These are phyloP conservation scores for Fusarium newnesense DNA, from an alignment of 2,329 filamentous ascomycete genomes.

Conservation along the genomic window DNA sequence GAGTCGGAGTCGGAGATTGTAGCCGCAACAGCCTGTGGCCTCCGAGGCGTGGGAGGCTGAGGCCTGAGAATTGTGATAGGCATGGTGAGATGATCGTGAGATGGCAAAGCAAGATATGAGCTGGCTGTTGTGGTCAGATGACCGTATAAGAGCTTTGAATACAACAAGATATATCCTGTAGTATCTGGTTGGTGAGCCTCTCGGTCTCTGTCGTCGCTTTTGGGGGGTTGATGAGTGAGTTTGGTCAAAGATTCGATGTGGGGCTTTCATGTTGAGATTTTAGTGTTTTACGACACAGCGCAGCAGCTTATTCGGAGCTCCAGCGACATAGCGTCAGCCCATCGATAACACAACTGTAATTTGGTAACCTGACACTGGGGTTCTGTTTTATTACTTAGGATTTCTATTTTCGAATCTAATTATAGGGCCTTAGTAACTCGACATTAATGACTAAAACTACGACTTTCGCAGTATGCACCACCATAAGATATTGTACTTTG, in stretches of 20 bases:
- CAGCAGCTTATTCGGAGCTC: background rate
- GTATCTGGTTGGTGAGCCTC: background rate
- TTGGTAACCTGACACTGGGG: background rate
- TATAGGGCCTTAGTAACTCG: background rate
- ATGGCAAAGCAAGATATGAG: constrained; percentile 3
- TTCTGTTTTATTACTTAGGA: background rate
- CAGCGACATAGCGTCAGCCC: background rate
- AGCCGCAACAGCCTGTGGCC: constrained; percentile 26
- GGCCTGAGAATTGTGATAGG: constrained; percentile 61
- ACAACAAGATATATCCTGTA: background rate
- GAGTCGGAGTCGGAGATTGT: constrained; percentile 54
- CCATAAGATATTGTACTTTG: background rate
- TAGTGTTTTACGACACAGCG: constrained; percentile 21
- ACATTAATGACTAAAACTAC: background rate
- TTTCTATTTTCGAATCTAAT: background rate
- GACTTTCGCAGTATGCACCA: background rate
- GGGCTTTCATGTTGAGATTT: constrained; percentile 45
- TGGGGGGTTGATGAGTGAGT: constrained; percentile 27
- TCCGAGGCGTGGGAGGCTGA: constrained; percentile 46
- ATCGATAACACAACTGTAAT: background rate
- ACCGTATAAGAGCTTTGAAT: background rate
- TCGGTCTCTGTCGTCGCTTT: constrained; percentile 7
- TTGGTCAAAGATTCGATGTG: constrained; percentile 44
- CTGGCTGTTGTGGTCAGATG: background rate
- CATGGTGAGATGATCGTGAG: constrained; percentile 48